Conservation (phyloP, 108 stramenopile genomes). For the Mayamaea pseudoterrestris region DNA sequence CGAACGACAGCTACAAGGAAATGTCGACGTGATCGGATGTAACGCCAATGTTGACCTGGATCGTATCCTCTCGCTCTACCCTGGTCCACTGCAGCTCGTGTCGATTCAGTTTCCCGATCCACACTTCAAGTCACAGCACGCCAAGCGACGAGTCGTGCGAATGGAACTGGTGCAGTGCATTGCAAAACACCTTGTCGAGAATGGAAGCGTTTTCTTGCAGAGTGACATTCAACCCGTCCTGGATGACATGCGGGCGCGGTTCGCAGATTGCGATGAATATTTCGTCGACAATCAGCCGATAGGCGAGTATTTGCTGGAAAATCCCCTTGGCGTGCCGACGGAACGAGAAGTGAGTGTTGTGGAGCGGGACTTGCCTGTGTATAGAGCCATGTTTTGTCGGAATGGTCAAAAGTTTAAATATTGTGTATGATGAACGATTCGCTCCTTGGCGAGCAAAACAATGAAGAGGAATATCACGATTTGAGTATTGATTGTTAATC, state of each 20-base stretch:
- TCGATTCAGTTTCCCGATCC: slow-evolving; percentile 89
- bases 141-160: slow-evolving; percentile 76
- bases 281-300: slow-evolving; percentile 33
- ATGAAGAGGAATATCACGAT: background rate
- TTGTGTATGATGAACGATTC: background rate
- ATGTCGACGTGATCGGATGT: slow-evolving; percentile 65
- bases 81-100: slow-evolving; percentile 31
- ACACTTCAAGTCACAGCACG: slow-evolving; percentile 67
- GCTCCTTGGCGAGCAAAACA: background rate
- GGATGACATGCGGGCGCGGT: slow-evolving; percentile 70
- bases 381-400: slow-evolving; percentile 45
- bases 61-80: slow-evolving; percentile 42
- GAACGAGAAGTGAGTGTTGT: slow-evolving; percentile 81
- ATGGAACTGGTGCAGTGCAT: slow-evolving; percentile 46
- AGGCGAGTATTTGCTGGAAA: slow-evolving; percentile 42
- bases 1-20: slow-evolving; percentile 33
- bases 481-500: background rate
- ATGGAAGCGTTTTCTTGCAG: slow-evolving; percentile 56
- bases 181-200: slow-evolving; percentile 45
- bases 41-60: slow-evolving; percentile 88
- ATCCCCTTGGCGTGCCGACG: slow-evolving; percentile 67
- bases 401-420: slow-evolving; percentile 15
- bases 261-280: slow-evolving; percentile 32
- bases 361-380: slow-evolving; percentile 59
- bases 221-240: slow-evolving; percentile 65